These are phyloP conservation scores for Colletotrichum sp. DNA, from an alignment of 2,329 filamentous ascomycete species.

Conservation along the genomic window DNA sequence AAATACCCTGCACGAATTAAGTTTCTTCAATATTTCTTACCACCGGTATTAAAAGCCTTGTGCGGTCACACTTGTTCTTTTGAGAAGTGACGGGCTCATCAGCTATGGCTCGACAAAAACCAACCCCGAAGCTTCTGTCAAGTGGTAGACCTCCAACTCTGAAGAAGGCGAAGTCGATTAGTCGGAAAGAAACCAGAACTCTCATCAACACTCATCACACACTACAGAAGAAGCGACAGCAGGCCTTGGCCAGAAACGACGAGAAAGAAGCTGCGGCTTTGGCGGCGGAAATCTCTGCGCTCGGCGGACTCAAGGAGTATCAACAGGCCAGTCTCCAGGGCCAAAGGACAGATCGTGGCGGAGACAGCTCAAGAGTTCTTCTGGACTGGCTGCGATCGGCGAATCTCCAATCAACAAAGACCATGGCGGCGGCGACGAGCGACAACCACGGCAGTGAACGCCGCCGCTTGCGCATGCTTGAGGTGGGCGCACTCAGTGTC, in stretches of 20 bases:
- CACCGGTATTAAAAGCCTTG: not conserved
- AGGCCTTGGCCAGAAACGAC: constrained; percentile 56
- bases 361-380: constrained; percentile 69
- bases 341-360: constrained; percentile 68
- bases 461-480: constrained; percentile 70
- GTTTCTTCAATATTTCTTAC: not conserved
- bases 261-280: constrained; percentile 55
- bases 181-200: constrained; percentile 66
- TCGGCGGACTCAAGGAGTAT: constrained; percentile 68
- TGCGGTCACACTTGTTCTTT: not conserved
- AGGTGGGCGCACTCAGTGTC: constrained; percentile 86
- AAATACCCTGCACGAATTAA: not conserved
- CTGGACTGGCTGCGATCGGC: constrained; percentile 64
- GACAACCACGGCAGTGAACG: not conserved
- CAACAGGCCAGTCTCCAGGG: constrained; percentile 73
- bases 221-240: constrained; percentile 65
- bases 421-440: not conserved
- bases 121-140: constrained; percentile 33
- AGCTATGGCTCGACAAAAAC: constrained; percentile 17
- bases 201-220: constrained; percentile 72
- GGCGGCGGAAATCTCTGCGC: constrained; percentile 56
- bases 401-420: constrained; percentile 27
- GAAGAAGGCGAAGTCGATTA: constrained; percentile 61
- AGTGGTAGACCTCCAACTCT: constrained; percentile 62
- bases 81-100: not conserved